phyloP scores from a whole-genome alignment of 2,329 filamentous ascomycete genomes.

The Aspergillus clavatus region DNA sequence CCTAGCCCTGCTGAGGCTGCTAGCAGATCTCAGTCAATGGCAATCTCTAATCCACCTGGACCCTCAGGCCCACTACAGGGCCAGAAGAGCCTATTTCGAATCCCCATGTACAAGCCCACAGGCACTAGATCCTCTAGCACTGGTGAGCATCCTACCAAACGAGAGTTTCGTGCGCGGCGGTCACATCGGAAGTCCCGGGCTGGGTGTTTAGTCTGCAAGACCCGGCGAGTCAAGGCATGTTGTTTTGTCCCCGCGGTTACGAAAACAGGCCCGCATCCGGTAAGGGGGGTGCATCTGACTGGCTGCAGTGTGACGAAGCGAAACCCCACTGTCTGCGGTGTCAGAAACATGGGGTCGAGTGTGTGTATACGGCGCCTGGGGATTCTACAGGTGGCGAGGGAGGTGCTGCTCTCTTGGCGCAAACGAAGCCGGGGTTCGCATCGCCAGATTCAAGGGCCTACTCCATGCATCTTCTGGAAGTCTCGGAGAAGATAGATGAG shows the following conservation, averaged over 20 bases:
- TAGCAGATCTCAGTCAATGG: neutral
- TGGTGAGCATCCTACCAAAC: constrained; percentile 5
- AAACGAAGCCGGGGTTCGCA: constrained; percentile 8
- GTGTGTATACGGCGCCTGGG: constrained; percentile 21
- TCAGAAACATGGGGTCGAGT: constrained; percentile 26
- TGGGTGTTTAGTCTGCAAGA: constrained; percentile 33
- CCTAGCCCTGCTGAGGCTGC: neutral
- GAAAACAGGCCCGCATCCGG: too few species aligned
- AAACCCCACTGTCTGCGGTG: constrained; percentile 31
- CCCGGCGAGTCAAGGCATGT: constrained; percentile 32
- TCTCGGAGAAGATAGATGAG: constrained; percentile 22
- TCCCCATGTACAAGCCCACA: constrained; percentile 15
- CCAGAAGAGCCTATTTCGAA: constrained; percentile 23
- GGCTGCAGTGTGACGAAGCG: constrained; percentile 30
- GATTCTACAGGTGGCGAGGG: constrained; percentile 4
- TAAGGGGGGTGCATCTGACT: neutral
- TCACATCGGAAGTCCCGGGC: constrained; percentile 33
- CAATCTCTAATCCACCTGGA: neutral
- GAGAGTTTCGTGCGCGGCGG: constrained; percentile 26
- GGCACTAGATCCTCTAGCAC: constrained; percentile 1
- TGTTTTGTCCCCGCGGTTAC: neutral
- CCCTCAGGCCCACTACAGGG: constrained; percentile 16
- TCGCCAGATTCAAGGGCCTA: constrained; percentile 15
- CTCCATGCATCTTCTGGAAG: constrained; percentile 17
- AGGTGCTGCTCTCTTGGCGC: constrained; percentile 13